Base-by-base conservation (phyloP, 331 rosid species). In the Pyracantha coccinea region DNA sequence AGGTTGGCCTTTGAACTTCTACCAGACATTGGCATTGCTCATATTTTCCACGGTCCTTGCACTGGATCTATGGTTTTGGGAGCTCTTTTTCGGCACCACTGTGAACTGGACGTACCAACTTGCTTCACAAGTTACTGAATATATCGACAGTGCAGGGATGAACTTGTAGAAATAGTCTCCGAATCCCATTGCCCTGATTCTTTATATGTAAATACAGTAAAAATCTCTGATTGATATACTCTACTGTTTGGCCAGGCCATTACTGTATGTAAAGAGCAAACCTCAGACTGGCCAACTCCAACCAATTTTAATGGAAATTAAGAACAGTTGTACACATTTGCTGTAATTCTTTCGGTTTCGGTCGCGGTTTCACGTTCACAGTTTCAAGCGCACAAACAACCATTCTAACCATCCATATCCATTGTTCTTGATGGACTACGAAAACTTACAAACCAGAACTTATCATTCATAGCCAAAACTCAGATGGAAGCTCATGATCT, bases 31-130 rank as follows among this genome's bases (percentile, higher is more conserved):
- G 85, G 98, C 97, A 7, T 77, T 90, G 86, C 97, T 93, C 75
- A 90, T 90, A 69, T 93, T 92, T 75, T 93, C 97, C 7, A 83
- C 90, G 5, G 88, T 93, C 54, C 86, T 93, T 7, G 98, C 98
- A n/a, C 69, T 93, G 82, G 97, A 93, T 79, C 88, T 93, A 69
- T 93, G 91, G 97, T 90, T 93, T 61, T 90, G 97, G 98, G 98
- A 93, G 88, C 88, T 93, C 63, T 90, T 89, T 78, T 90, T 85
- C 5, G 95, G 97, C 77, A 78, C 86, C 20, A 84, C 87, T 4
- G 89, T 88, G 25, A 62, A 82, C 73, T 90, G 92, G 91, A 58
- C 79, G 69, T 86, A 91, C 5, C 82, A 87, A 78, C 12, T 80
- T 63, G 86, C 81, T 29, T 69, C 91, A 8, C 90, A 88, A 35